Percentiles rank a stretch among this genome's conserved stretches.
Conservation (phyloP, 352 stramenopile genomes). For the Phytophthora sp. region DNA sequence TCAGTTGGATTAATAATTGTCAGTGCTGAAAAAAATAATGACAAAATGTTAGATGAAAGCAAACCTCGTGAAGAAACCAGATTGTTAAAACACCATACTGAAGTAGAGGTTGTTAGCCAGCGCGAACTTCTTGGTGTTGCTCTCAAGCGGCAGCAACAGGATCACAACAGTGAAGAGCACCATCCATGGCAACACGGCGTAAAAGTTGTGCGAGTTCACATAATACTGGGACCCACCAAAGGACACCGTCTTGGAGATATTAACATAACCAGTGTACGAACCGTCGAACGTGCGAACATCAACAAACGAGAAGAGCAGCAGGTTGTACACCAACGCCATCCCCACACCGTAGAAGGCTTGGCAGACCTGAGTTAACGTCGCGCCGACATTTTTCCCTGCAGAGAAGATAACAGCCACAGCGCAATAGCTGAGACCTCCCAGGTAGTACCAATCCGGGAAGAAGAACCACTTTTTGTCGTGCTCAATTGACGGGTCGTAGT, state of each 20-base stretch:
- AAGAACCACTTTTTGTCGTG: constrained; percentile 76
- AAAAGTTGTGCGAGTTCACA: constrained; percentile 81
- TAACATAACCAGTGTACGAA: constrained; percentile 54
- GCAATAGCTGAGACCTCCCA: constrained; percentile 70
- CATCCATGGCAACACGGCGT: constrained; percentile 71
- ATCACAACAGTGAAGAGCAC: constrained; percentile 74
- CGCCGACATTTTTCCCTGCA: constrained; percentile 73
- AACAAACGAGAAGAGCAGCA: constrained; percentile 63
- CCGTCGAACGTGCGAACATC: constrained; percentile 51
- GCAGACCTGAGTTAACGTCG: constrained; percentile 69
- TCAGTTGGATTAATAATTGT: constrained; percentile 79
- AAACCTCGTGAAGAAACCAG: background rate
- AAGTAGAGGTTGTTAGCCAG: constrained; percentile 88
- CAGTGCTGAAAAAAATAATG: constrained; percentile 41
- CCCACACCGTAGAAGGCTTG: constrained; percentile 82
- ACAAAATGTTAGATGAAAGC: constrained; percentile 10
- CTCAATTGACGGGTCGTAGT: constrained; percentile 48
- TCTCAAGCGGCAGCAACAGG: constrained; percentile 70
- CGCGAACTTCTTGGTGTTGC: constrained; percentile 88
- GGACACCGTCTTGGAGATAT: constrained; percentile 58
- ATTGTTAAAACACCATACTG: constrained; percentile 32
- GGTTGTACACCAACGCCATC: constrained; percentile 83
- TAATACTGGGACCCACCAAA: constrained; percentile 71
- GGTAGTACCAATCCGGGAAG: constrained; percentile 68
- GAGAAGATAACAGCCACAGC: constrained; percentile 80